These are phyloP conservation scores for Coemansia asiatica DNA, from an alignment of 192 early-diverging fungal species.

Conservation along the genomic window DNA sequence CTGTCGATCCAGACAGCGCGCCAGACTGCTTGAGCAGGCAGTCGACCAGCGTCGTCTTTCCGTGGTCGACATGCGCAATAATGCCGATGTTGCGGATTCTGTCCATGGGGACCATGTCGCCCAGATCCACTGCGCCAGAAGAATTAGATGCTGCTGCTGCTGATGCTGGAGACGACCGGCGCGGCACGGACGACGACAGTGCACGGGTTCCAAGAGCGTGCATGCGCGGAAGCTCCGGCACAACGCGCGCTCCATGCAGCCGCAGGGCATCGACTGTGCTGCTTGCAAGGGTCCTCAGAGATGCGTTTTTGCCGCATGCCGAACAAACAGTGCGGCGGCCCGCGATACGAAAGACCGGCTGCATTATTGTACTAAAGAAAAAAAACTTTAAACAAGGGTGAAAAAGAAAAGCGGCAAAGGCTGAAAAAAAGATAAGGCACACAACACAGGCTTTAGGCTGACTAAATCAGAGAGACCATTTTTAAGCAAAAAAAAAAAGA, in stretches of 20 bases:
- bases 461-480: slow-evolving; percentile 4
- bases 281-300: not conserved
- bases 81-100: slow-evolving; percentile 57
- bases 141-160: not conserved
- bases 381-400: not conserved
- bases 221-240: slow-evolving; percentile 3
- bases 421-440: not conserved
- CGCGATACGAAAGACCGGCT: slow-evolving; percentile 28
- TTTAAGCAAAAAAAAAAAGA: too few relatives aligned
- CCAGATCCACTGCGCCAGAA: slow-evolving; percentile 25
- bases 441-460: too few relatives aligned
- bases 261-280: not conserved
- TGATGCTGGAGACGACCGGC: not conserved
- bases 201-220: not conserved
- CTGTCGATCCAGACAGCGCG: slow-evolving; percentile 54
- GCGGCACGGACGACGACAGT: not conserved
- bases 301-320: slow-evolving; percentile 2
- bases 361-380: slow-evolving; percentile 15
- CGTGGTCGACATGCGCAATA: slow-evolving; percentile 87
- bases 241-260: not conserved
- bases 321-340: slow-evolving; percentile 22
- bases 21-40: slow-evolving; percentile 62
- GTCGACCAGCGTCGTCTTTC: slow-evolving; percentile 74
- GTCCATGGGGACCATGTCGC: slow-evolving; percentile 49
- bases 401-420: not conserved